Conservation (phyloP, 148 eudicot genomes). For the Silene uniflora region DNA sequence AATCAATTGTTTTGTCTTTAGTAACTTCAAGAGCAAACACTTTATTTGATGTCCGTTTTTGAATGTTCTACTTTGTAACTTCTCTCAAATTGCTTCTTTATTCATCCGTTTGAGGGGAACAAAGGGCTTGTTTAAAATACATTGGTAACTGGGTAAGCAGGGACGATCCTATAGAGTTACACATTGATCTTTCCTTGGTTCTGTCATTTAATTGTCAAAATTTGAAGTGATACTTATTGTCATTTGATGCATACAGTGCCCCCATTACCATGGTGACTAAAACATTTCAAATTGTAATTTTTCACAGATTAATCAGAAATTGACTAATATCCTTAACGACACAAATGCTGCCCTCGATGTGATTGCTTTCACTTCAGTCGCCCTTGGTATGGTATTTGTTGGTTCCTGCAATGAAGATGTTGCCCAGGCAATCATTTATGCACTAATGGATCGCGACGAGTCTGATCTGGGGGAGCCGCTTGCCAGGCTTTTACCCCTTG, state of each 20-base stretch:
- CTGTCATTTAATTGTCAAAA: background rate
- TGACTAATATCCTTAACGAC: constrained; percentile 74
- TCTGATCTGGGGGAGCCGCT: constrained; percentile 82
- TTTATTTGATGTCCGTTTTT: too few relatives aligned
- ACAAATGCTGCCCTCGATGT: constrained; percentile 77
- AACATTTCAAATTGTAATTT: background rate
- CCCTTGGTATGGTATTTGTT: constrained; percentile 75
- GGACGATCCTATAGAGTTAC: too few relatives aligned
- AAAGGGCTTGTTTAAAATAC: too few relatives aligned
- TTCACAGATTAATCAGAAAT: constrained; percentile 53
- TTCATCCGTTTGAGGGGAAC: too few relatives aligned
- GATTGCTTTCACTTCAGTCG: constrained; percentile 74
- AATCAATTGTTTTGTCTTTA: too few relatives aligned
- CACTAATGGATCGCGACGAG: constrained; percentile 80
- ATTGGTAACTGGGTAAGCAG: too few relatives aligned
- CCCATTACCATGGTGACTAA: background rate
- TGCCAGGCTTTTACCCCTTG: constrained; percentile 73
- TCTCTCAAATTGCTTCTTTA: too few relatives aligned
- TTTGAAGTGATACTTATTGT: background rate
- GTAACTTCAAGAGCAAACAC: too few relatives aligned
- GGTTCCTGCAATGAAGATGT: constrained; percentile 90
- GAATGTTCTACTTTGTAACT: too few relatives aligned
- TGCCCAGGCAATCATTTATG: constrained; percentile 83
- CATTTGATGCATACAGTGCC: background rate
- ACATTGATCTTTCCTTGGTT: too few relatives aligned